These are phyloP conservation scores for Malus hybrid DNA, from an alignment of 331 rosid species.

Conservation along the genomic window DNA sequence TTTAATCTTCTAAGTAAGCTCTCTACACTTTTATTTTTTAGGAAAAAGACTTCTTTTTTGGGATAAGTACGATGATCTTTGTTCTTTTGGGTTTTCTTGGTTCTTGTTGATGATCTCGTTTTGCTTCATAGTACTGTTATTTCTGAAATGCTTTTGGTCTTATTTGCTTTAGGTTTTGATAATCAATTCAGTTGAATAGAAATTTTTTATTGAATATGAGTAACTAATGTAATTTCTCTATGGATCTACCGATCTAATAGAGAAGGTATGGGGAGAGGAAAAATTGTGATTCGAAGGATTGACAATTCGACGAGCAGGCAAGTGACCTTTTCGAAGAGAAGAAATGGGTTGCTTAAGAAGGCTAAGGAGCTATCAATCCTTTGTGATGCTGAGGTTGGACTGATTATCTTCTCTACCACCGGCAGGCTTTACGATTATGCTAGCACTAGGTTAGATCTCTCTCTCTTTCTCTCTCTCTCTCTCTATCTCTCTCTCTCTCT, in stretches of 20 bases:
- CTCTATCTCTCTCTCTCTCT: not conserved
- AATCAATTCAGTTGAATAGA: not conserved
- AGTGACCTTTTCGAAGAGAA: not conserved
- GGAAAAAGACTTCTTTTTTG: not conserved
- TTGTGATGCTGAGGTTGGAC: not conserved
- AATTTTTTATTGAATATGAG: not conserved
- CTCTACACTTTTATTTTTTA: too few relatives aligned
- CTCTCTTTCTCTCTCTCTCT: not conserved
- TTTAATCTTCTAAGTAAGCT: not conserved
- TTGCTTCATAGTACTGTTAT: not conserved
- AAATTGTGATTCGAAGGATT: not conserved
- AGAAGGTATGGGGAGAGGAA: not conserved
- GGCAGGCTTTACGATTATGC: not conserved
- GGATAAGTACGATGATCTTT: not conserved
- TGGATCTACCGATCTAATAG: not conserved
- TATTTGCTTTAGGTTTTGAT: not conserved
- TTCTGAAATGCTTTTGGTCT: not conserved
- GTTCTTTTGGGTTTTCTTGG: not conserved
- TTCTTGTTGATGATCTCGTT: not conserved
- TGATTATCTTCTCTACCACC: not conserved
- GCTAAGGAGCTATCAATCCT: not conserved
- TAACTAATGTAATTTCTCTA: too few relatives aligned
- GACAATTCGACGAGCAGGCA: not conserved
- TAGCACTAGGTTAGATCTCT: not conserved
- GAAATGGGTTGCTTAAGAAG: not conserved